Base-by-base conservation (phyloP, 2,329 filamentous ascomycete species). In the Penicillium sp. region DNA sequence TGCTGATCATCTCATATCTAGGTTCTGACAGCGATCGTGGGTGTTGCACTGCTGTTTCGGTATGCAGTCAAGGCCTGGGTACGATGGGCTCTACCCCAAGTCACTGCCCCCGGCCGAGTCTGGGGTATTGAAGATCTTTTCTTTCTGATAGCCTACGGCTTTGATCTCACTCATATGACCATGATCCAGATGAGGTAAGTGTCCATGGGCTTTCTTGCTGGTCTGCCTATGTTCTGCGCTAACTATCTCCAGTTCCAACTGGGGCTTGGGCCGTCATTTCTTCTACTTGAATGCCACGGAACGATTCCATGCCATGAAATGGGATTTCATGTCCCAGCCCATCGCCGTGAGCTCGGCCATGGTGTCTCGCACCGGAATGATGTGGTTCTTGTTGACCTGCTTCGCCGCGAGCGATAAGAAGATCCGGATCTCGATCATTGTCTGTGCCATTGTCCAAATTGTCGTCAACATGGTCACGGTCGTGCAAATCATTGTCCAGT, bases 301-400 rank as follows among this genome's bases (percentile, higher is more conserved):
- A 45, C 67, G 54, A 31, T 52, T 54, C 2, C 45, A 57, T n/a
- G 57, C 69, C 5, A 60, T 72, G 62, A 70, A 62, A 53, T 59
- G 52, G 42, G 58, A 59, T 18, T 59, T 59, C 21, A 51, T 59
- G 13, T 55, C 52, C 3, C 61, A 69, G 61, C 60, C 61, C 2
- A 36, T 64, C 23, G 61, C 68, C 7, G 66, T 72, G 4, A 31
- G 64, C 10, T 67, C 70, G 1, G 63, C 68, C 2, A 71, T 71
- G 69, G 51, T 70, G 29, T 71, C 68, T 5, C 60, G 70, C 3
- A 63, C 70, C 6, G 69, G 69, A 18, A 71, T 72, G 64, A 71
- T 70, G 60, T 68, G 68, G 62, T 72, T 71, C 34, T 58, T 72
- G 5, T 60, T 68, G 50, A 69, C 60, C 2, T 72, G 70, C 44